Evolutionary conservation across 2,329 filamentous ascomycete genomes (phyloP).

Genomic region (Penicillium sp.): DNA sequence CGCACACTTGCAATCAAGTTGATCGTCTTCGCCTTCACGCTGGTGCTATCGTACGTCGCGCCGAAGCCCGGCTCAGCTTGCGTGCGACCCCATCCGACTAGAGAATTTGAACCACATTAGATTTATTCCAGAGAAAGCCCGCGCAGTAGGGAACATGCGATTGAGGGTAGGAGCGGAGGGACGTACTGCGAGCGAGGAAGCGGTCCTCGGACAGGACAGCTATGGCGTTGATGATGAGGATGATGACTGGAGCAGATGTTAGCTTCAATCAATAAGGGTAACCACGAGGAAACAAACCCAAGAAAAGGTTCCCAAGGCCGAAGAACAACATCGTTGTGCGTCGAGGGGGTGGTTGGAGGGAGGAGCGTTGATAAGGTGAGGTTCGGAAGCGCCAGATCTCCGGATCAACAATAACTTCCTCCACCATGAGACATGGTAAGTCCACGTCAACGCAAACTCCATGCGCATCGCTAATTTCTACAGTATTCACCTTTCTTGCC

Average conservation of each 20-base stretch:
- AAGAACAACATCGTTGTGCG: slow-evolving; percentile 64
- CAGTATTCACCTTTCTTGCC: slow-evolving; percentile 45
- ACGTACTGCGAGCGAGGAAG: slow-evolving; percentile 75
- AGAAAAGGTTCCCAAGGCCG: slow-evolving; percentile 68
- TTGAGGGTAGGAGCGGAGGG: slow-evolving; percentile 2
- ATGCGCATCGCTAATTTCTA: not conserved
- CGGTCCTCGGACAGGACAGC: slow-evolving; percentile 92
- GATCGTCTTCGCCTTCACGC: slow-evolving; percentile 81
- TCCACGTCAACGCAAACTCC: slow-evolving; percentile 1
- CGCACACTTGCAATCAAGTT: slow-evolving; percentile 87
- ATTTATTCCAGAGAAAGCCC: not conserved
- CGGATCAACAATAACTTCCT: slow-evolving; percentile 20
- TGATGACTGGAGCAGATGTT: slow-evolving; percentile 56
- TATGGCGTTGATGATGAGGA: slow-evolving; percentile 91
- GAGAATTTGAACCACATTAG: not conserved
- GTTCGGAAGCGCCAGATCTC: slow-evolving; percentile 29
- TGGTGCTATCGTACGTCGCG: slow-evolving; percentile 65
- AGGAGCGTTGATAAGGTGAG: slow-evolving; percentile 23
- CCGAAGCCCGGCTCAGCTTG: slow-evolving; percentile 74
- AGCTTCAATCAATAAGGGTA: not conserved
- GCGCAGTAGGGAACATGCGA: not conserved
- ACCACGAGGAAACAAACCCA: slow-evolving; percentile 51
- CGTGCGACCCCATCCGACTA: slow-evolving; percentile 74
- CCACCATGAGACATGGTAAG: slow-evolving; percentile 25
- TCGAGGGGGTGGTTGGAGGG: slow-evolving; percentile 4